These are phyloP conservation scores for Nothopassalora personata DNA, from an alignment of 2,329 filamentous ascomycete genomes.

Conservation along the genomic window DNA sequence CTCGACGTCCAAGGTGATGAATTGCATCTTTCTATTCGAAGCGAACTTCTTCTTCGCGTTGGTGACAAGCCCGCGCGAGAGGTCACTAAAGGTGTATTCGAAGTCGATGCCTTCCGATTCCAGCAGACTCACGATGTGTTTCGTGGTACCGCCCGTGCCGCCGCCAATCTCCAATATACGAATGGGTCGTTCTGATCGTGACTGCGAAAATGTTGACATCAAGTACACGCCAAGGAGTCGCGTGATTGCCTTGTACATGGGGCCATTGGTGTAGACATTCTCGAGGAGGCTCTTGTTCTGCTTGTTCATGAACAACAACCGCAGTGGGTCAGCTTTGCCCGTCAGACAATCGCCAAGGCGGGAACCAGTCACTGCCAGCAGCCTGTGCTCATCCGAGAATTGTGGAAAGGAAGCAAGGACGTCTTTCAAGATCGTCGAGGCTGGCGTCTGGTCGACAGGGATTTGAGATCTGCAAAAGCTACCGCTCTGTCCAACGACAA, in stretches of 20 bases:
- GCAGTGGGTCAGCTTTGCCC: not conserved
- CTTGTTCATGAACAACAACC: not conserved
- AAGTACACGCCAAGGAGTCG: not conserved
- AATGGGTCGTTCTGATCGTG: not conserved
- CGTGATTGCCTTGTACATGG: not conserved
- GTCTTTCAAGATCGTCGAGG: not conserved
- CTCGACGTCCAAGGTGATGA: constrained; percentile 30
- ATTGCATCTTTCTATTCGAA: constrained; percentile 20
- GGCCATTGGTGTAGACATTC: not conserved
- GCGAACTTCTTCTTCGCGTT: constrained; percentile 20
- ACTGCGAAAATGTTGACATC: not conserved
- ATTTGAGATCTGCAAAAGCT: not conserved
- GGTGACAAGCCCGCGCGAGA: constrained; percentile 32
- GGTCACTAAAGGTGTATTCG: constrained; percentile 43
- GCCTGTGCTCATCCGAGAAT: not conserved
- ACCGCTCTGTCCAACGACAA: not conserved
- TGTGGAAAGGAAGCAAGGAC: not conserved
- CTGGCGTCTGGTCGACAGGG: not conserved
- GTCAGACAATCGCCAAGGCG: not conserved
- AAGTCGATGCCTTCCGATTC: constrained; percentile 22
- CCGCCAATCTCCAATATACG: not conserved
- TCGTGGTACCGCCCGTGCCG: constrained; percentile 1
- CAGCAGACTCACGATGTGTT: constrained; percentile 17
- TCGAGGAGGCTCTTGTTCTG: not conserved
- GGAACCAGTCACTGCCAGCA: not conserved